These are phyloP conservation scores for sunflower (Helianthus annuus) DNA, from an alignment of 129 eudicot species.

Conservation along the genomic window DNA sequence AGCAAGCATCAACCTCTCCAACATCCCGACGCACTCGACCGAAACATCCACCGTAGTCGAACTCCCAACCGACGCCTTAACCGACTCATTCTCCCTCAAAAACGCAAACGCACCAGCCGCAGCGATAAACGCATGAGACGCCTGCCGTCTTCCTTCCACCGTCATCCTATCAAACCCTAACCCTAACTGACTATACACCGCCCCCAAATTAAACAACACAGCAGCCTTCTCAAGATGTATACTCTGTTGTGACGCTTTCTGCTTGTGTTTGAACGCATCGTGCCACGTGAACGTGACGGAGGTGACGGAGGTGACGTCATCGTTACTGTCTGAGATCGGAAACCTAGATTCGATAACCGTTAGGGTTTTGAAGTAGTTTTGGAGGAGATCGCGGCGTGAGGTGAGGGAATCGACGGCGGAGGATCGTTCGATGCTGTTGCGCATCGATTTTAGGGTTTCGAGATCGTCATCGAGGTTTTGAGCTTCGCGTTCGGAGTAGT, in stretches of 20 bases:
- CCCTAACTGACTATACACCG: slow-evolving; percentile 92
- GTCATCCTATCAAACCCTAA: slow-evolving; percentile 61
- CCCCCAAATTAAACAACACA: slow-evolving; percentile 83
- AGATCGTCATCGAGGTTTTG: slow-evolving; percentile 94
- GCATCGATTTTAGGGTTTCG: slow-evolving; percentile 68
- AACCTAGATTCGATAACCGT: slow-evolving; percentile 81
- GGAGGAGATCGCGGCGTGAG: slow-evolving; percentile 76
- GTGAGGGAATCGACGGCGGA: slow-evolving; percentile 56
- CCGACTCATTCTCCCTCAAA: slow-evolving; percentile 77
- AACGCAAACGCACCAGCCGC: slow-evolving; percentile 91
- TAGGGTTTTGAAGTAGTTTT: slow-evolving; percentile 75
- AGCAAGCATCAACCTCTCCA: slow-evolving; percentile 97
- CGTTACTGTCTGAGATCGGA: slow-evolving; percentile 78
- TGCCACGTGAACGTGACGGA: slow-evolving; percentile 77
- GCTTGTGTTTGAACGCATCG: slow-evolving; percentile 77
- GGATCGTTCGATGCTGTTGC: slow-evolving; percentile 57
- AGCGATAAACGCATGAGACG: slow-evolving; percentile 72
- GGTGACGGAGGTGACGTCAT: slow-evolving; percentile 73
- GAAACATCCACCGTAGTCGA: slow-evolving; percentile 73
- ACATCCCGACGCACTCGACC: slow-evolving; percentile 97
- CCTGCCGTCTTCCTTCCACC: slow-evolving; percentile 83
- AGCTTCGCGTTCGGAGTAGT: slow-evolving; percentile 95
- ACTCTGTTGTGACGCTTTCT: slow-evolving; percentile 77
- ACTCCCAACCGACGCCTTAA: slow-evolving; percentile 75
- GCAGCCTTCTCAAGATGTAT: slow-evolving; percentile 93